A percentile compares a stretch with the other conserved stretches of the same genome.
phyloP scores from a whole-genome alignment of 768 basidiomycete genomes.

The Pisolithus albus region DNA sequence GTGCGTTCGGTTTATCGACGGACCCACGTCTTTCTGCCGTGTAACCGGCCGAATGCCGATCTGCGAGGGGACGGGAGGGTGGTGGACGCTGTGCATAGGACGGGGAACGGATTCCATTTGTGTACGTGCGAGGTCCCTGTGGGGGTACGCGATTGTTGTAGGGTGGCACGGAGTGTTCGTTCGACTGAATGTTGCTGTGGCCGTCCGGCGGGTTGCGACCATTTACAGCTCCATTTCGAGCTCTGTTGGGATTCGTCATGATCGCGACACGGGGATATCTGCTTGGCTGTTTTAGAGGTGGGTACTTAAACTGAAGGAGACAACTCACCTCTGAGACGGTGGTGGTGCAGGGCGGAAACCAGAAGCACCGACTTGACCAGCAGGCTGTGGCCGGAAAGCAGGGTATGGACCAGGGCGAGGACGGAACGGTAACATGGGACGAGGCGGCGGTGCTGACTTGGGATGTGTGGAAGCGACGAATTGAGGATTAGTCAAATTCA shows the following conservation, averaged over 20 bases:
- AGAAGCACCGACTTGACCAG: conserved; percentile 48
- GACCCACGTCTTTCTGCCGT: background rate
- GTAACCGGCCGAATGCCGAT: background rate
- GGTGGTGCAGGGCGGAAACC: conserved; percentile 58
- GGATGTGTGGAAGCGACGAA: conserved; percentile 73
- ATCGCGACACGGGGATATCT: conserved; percentile 49
- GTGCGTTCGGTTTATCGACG: background rate
- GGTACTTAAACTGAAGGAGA: background rate
- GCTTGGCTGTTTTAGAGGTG: background rate
- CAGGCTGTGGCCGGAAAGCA: conserved; percentile 45
- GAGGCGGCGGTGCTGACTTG: conserved; percentile 42
- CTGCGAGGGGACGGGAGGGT: background rate
- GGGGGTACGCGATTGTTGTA: background rate
- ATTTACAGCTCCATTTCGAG: conserved; percentile 24
- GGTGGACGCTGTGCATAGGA: conserved; percentile 3
- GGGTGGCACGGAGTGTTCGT: background rate
- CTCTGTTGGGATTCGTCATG: conserved; percentile 68
- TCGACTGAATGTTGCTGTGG: background rate
- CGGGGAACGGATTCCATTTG: background rate
- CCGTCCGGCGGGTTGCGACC: conserved; percentile 6
- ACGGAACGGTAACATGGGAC: conserved; percentile 49
- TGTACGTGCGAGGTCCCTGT: background rate
- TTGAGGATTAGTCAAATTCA: conserved; percentile 84
- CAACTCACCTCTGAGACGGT: conserved; percentile 18
- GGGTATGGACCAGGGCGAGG: conserved; percentile 66